Base-by-base conservation (phyloP, 768 basidiomycete species). In the Lactarius sanguifluus region DNA sequence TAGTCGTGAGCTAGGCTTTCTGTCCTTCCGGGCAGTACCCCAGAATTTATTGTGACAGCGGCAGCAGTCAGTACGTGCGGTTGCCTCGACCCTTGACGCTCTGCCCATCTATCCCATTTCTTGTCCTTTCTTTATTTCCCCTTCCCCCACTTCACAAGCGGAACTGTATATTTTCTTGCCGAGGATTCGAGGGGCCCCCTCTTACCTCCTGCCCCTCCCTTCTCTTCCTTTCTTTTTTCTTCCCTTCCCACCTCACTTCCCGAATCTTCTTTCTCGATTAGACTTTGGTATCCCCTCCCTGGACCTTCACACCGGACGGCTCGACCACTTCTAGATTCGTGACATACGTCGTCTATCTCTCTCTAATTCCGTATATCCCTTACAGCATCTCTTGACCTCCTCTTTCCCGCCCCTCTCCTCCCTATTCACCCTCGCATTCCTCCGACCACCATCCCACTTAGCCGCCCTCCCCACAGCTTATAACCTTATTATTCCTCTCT, bases 241-340 rank as follows among this genome's bases (percentile, higher is more conserved):
- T 28, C 34, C 28, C 57, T 57, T 64, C 36, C 65, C 57, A 59
- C 47, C 64, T 59, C 50, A 41, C 57, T 59, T 43, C 23, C 41
- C 45, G 52, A 60, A 18, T 41, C 41, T 64, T 56, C 62, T 64
- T 60, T 45, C 63, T 59, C 59, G 36, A 64, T 56, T 64, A 64
- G 62, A 55, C 63, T 60, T 60, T 64, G n/a, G 45, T 43, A 28
- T 59, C 63, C 67, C 57, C 40, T 52, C 64, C 57, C 57, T 50
- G 57, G 59, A 38, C 34, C 59, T 23, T 56, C 41, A 65, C 59
- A 47, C 64, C 59, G 25, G 23, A 57, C 65, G 56, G 38, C 66
- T 59, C 57, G 61, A 63, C 62, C 61, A 43, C 66, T 57, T 67
- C 66, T 67, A 59, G 61, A 62, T 61, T n/a, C 41, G 13, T 59